Evolutionary conservation across 1,284 basidiomycete species (phyloP).

Genomic region (Xerocomus amazonicus): DNA sequence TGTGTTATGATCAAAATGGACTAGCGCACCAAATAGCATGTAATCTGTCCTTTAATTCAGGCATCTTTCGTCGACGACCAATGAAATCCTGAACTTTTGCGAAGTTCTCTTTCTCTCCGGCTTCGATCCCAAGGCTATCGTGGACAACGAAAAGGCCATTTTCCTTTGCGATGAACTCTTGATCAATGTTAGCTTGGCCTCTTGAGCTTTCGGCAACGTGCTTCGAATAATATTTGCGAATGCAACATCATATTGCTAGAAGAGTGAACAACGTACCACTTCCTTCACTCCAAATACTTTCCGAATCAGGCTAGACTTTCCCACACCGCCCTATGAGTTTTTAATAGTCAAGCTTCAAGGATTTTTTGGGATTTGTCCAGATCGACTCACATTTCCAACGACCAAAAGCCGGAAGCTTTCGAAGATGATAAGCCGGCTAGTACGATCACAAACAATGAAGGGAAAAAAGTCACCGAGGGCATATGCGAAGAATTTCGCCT

Average conservation of each 20-base stretch:
- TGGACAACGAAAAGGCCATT: conserved; percentile 2
- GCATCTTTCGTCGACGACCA: not conserved
- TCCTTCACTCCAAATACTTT: conserved; percentile 1
- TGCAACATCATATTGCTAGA: not conserved
- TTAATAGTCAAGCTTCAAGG: too few relatives aligned
- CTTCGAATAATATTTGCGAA: not conserved
- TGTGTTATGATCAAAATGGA: not conserved
- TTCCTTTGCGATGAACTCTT: not conserved
- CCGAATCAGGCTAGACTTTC: conserved; percentile 4
- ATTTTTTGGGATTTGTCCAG: not conserved
- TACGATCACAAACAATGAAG: too few relatives aligned
- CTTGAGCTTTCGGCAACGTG: not conserved
- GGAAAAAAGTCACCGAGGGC: not conserved
- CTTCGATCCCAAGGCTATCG: conserved; percentile 4
- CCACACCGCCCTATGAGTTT: conserved; percentile 2
- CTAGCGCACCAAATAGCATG: conserved; percentile 8
- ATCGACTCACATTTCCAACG: conserved; percentile 2
- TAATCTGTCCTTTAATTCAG: not conserved
- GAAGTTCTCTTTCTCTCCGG: not conserved
- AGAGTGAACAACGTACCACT: not conserved
- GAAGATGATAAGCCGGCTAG: not conserved
- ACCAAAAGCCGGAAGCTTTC: conserved; percentile 2
- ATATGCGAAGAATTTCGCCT: not conserved
- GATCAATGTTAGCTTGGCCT: not conserved
- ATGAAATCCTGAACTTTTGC: not conserved